A percentile compares a stretch with the other conserved stretches of the same genome.
These are phyloP conservation scores for Chaetomium cochliodes DNA, from an alignment of 495 filamentous ascomycete species.

Conservation along the genomic window DNA sequence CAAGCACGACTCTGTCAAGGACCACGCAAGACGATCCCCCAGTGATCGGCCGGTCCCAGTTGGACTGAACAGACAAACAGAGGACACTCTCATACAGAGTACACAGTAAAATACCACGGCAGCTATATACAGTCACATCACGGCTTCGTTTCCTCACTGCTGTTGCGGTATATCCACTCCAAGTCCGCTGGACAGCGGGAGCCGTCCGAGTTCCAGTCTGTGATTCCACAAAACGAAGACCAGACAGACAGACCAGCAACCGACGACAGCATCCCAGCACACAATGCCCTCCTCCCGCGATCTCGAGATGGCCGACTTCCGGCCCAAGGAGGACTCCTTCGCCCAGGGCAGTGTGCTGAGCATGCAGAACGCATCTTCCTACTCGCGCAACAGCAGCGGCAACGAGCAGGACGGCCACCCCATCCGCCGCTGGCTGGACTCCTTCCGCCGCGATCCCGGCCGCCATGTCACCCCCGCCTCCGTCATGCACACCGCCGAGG, in stretches of 20 bases:
- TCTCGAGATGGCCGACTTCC: slow-evolving; percentile 26
- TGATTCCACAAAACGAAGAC: neutral
- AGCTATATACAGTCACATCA: neutral
- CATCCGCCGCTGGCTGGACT: slow-evolving; percentile 60
- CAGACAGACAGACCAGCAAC: neutral
- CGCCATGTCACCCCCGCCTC: slow-evolving; percentile 56
- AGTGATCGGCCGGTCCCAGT: neutral
- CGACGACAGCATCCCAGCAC: neutral
- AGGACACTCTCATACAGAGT: neutral
- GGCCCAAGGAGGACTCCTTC: slow-evolving; percentile 36
- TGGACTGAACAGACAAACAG: neutral
- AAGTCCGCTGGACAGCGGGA: neutral
- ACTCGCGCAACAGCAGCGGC: slow-evolving; percentile 28
- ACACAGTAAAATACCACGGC: neutral
- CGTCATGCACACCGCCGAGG: slow-evolving; percentile 45
- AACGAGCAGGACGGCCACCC: slow-evolving; percentile 12
- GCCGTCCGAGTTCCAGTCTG: neutral
- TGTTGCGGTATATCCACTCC: neutral
- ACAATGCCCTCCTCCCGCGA: slow-evolving; percentile 22
- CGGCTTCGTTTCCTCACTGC: neutral
- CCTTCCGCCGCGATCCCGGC: slow-evolving; percentile 80
- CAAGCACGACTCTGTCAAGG: neutral
- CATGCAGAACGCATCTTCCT: slow-evolving; percentile 39
- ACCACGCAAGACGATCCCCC: neutral
- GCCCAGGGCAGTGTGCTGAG: slow-evolving; percentile 43